phyloP scores from a whole-genome alignment of 352 stramenopile species.

The Phytophthora megakarya region DNA sequence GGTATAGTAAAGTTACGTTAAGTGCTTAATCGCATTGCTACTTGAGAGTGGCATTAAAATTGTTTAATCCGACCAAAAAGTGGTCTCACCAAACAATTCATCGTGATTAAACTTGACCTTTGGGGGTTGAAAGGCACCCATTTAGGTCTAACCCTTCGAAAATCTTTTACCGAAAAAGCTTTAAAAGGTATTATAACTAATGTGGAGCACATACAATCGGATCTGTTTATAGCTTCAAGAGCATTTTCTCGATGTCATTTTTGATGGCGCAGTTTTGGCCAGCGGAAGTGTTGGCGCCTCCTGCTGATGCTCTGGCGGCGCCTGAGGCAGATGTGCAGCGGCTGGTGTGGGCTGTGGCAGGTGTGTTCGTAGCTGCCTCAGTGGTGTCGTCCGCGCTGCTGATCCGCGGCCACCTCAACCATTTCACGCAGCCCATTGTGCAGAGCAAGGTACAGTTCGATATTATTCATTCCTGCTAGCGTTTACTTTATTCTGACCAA shows the following conservation, averaged over 20 bases:
- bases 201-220: background rate
- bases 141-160: too few relatives aligned
- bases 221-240: slow-evolving; percentile 23
- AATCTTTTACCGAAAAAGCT: too few relatives aligned
- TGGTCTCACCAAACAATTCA: too few relatives aligned
- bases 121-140: too few relatives aligned
- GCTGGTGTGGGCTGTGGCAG: slow-evolving; percentile 85
- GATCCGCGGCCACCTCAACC: slow-evolving; percentile 90
- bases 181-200: background rate
- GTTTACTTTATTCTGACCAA: slow-evolving; percentile 17
- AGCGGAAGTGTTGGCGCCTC: slow-evolving; percentile 20
- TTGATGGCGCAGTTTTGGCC: slow-evolving; percentile 32
- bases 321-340: slow-evolving; percentile 70
- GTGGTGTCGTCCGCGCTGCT: slow-evolving; percentile 90
- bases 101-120: too few relatives aligned
- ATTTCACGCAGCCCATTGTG: slow-evolving; percentile 93
- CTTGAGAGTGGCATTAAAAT: too few relatives aligned
- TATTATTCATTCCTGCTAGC: too few relatives aligned
- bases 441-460: slow-evolving; percentile 90
- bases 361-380: slow-evolving; percentile 89
- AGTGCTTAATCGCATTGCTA: too few relatives aligned
- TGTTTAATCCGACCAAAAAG: too few relatives aligned
- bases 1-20: too few relatives aligned
- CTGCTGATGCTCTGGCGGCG: slow-evolving; percentile 29
- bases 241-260: background rate